phyloP scores from a whole-genome alignment of 129 eudicot genomes.

The Pseudognaphalium luteoalbum region DNA sequence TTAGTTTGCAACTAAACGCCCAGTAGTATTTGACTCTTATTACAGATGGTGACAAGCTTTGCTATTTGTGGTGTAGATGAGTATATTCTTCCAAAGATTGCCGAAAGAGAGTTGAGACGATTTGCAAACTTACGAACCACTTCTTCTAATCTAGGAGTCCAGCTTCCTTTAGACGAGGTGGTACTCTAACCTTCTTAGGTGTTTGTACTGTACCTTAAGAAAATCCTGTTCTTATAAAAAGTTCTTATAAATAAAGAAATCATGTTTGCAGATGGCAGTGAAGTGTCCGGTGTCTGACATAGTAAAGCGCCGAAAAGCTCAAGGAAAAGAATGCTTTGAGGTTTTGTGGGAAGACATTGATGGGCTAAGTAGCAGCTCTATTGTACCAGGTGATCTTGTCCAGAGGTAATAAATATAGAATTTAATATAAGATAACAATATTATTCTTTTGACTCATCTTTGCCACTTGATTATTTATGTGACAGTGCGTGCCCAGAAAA shows the following conservation, averaged over 20 bases:
- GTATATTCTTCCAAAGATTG: slow-evolving; percentile 92
- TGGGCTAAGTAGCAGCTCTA: slow-evolving; percentile 64
- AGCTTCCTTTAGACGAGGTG: slow-evolving; percentile 64
- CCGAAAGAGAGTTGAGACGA: slow-evolving; percentile 87
- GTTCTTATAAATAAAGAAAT: background rate
- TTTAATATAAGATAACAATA: background rate
- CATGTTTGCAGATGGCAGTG: slow-evolving; percentile 62
- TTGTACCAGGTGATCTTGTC: slow-evolving; percentile 87
- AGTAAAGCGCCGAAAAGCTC: slow-evolving; percentile 68
- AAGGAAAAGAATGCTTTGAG: slow-evolving; percentile 81
- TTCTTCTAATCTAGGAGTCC: slow-evolving; percentile 66
- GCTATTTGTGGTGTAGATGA: slow-evolving; percentile 55
- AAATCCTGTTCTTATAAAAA: slow-evolving; percentile 4
- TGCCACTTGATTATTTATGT: background rate
- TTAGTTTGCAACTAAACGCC: too few species aligned
- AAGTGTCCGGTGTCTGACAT: slow-evolving; percentile 82
- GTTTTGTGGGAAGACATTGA: slow-evolving; percentile 80
- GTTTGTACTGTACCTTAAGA: background rate
- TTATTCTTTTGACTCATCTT: background rate
- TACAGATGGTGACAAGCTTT: background rate
- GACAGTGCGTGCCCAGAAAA: slow-evolving; percentile 88
- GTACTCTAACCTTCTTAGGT: slow-evolving; percentile 1
- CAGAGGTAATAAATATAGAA: slow-evolving; percentile 44
- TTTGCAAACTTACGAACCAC: slow-evolving; percentile 63
- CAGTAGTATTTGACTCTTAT: background rate